Conservation (phyloP, 179 eudicot genomes). For the Pouteria campechiana region DNA sequence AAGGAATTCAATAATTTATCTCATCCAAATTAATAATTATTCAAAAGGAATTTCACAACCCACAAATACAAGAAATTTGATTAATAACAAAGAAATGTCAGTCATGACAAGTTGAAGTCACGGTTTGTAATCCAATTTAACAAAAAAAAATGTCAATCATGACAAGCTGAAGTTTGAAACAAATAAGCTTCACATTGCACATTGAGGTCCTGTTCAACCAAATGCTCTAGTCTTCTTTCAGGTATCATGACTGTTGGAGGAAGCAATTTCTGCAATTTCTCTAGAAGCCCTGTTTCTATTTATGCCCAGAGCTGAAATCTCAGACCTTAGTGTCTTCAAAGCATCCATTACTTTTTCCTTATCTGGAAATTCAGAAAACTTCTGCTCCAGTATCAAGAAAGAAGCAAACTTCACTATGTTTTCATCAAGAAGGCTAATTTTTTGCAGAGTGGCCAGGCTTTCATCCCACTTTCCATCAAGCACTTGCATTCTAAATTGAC, state of each 20-base stretch:
- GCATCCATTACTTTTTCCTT: constrained; percentile 40
- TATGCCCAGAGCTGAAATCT: constrained; percentile 33
- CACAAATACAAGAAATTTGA: too few species aligned
- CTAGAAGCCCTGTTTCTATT: constrained; percentile 33
- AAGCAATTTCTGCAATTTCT: constrained; percentile 35
- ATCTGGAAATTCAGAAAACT: constrained; percentile 39
- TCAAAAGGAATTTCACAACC: too few species aligned
- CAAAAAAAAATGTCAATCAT: too few species aligned
- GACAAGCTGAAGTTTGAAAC: constrained; percentile 53
- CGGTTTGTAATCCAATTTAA: too few species aligned
- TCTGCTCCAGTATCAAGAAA: constrained; percentile 46
- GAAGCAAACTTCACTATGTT: constrained; percentile 25
- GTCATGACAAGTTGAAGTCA: too few species aligned
- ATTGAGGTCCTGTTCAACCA: constrained; percentile 50
- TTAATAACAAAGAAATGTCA: too few species aligned
- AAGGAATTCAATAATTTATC: too few species aligned
- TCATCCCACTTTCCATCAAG: constrained; percentile 53
- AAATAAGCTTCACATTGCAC: constrained; percentile 40
- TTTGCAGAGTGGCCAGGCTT: constrained; percentile 28
- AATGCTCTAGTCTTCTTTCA: constrained; percentile 40
- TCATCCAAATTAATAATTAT: too few species aligned
- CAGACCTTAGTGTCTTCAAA: constrained; percentile 41
- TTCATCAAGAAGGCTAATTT: constrained; percentile 35
- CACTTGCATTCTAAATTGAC: constrained; percentile 33
- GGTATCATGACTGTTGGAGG: constrained; percentile 45